Evolutionary conservation across 805 yeast species (phyloP).

Genomic region (Candida adriatica): DNA sequence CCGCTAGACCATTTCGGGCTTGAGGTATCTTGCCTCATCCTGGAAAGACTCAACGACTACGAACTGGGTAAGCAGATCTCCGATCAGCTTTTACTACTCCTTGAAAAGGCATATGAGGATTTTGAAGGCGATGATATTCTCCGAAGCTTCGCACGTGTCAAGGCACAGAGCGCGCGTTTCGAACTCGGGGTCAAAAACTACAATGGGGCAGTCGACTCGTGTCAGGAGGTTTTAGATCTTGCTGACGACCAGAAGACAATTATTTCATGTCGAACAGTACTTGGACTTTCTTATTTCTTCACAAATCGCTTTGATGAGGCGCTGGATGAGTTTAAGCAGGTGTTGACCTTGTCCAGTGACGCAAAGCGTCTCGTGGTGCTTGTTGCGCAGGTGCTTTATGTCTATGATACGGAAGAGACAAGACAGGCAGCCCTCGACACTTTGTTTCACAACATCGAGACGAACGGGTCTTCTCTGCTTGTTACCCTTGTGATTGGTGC

Average conservation of each 20-base stretch:
- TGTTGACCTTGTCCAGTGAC: slow-evolving; percentile 50
- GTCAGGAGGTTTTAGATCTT: slow-evolving; percentile 47
- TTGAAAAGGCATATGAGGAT: slow-evolving; percentile 53
- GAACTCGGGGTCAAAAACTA: slow-evolving; percentile 54
- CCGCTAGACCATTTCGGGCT: slow-evolving; percentile 56
- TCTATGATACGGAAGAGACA: slow-evolving; percentile 68
- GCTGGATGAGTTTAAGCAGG: slow-evolving; percentile 55
- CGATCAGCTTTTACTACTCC: slow-evolving; percentile 34
- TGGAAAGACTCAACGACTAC: slow-evolving; percentile 68
- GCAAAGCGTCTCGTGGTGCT: slow-evolving; percentile 64
- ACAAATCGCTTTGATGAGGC: slow-evolving; percentile 56
- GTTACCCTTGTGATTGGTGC: slow-evolving; percentile 77
- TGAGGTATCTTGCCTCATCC: slow-evolving; percentile 43
- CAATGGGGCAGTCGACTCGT: slow-evolving; percentile 51
- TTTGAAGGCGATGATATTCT: slow-evolving; percentile 42
- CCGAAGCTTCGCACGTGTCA: slow-evolving; percentile 47
- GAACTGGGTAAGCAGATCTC: slow-evolving; percentile 46
- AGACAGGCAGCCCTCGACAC: slow-evolving; percentile 82
- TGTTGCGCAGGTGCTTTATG: slow-evolving; percentile 73
- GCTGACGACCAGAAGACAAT: slow-evolving; percentile 29
- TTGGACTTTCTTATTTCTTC: slow-evolving; percentile 72
- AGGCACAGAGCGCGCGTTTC: slow-evolving; percentile 67
- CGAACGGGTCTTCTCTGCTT: slow-evolving; percentile 56
- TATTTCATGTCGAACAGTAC: slow-evolving; percentile 57
- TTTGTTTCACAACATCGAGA: slow-evolving; percentile 56